Percentiles rank a stretch among this genome's conserved stretches.
phyloP scores from a whole-genome alignment of 805 yeast species.

The Metschnikowia chrysomelidarum region DNA sequence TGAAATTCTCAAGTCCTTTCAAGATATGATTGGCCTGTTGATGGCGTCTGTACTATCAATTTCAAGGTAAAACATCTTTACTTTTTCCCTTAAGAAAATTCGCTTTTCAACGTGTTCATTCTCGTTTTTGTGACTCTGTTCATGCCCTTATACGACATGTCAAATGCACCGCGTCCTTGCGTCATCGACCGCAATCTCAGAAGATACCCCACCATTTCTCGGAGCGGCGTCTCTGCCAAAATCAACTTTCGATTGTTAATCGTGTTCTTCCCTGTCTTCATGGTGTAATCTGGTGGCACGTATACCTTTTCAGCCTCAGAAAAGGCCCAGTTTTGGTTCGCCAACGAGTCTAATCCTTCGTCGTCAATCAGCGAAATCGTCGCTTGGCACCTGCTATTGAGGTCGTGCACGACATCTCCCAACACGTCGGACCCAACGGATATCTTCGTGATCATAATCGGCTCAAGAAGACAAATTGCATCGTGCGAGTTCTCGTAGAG shows the following conservation, averaged over 20 bases:
- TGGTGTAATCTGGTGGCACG: constrained; percentile 75
- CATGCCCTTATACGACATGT: constrained; percentile 77
- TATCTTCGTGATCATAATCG: constrained; percentile 76
- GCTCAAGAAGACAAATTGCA: constrained; percentile 69
- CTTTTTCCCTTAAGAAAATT: constrained; percentile 13
- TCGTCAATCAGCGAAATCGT: constrained; percentile 71
- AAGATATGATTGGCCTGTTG: too few species aligned
- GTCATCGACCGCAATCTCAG: constrained; percentile 76
- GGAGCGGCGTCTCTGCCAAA: constrained; percentile 78
- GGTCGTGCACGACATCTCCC: constrained; percentile 82
- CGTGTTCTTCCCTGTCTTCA: constrained; percentile 26
- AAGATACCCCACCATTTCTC: constrained; percentile 88
- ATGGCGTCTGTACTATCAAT: too few species aligned
- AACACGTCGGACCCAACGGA: constrained; percentile 66
- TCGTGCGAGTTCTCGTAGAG: constrained; percentile 16
- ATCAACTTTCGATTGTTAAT: constrained; percentile 51
- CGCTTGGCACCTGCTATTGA: constrained; percentile 77
- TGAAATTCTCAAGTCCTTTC: too few species aligned
- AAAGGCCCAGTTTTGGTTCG: constrained; percentile 45
- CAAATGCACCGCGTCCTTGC: constrained; percentile 83
- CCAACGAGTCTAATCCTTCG: constrained; percentile 40
- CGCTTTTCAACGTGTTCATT: constrained; percentile 14
- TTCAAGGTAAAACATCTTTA: too few species aligned
- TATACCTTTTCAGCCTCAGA: constrained; percentile 61
- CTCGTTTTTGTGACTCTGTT: constrained; percentile 47